Base-by-base conservation (phyloP, 2,329 filamentous ascomycete genomes). In the Neodidymelliopsis sp. region DNA sequence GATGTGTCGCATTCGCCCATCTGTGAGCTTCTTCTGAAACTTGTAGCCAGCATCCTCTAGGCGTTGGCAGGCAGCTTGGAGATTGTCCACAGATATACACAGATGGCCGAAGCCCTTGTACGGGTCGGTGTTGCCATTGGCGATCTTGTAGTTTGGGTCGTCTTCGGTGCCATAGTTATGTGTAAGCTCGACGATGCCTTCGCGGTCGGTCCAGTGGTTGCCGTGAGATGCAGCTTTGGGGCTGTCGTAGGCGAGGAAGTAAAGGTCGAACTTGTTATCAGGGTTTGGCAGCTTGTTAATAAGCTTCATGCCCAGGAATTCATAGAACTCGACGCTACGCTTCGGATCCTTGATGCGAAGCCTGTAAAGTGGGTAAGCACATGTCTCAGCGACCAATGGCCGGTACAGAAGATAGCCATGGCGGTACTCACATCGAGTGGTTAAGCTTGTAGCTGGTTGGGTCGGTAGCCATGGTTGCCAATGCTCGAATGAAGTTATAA, bases 1-100 rank as follows among this genome's bases (percentile, higher is more conserved):
- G 66, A 97, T 96, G 66, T 89, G 76, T 35, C 65, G 67, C 71
- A 74, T 74, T 48, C 87, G 83, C 2, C 94, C 94, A 59, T 97
- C 93, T 0, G 85, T 85, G 48, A 97, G 79, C 76, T 90, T 95
- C 84, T 97, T 97, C 81, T 97, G 91, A 76, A 97, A 99, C 56
- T 83, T 83, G 77, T 96, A 96, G 0, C 92, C 92, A 6, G 89
- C 91, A 69, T 93, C 89, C 73, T 96, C 91, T 53, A 99, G 82
- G 48, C 92, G 84, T 78, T 91, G 79, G 79, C 94, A 97, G 2
- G 93, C 92, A 3, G 88, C 90, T 76, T 96, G 89, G 56, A 97
- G 87, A 53, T 81, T 80, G 63, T 82, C 79, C 11, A 82, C 79
- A 7, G 75, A 76, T 70, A 97, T 86, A 66, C 90, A 93, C 16